A percentile compares a stretch with the other conserved stretches of the same genome.
These are phyloP conservation scores for Cyclotella baltica DNA, from an alignment of 108 stramenopile species.

Conservation along the genomic window DNA sequence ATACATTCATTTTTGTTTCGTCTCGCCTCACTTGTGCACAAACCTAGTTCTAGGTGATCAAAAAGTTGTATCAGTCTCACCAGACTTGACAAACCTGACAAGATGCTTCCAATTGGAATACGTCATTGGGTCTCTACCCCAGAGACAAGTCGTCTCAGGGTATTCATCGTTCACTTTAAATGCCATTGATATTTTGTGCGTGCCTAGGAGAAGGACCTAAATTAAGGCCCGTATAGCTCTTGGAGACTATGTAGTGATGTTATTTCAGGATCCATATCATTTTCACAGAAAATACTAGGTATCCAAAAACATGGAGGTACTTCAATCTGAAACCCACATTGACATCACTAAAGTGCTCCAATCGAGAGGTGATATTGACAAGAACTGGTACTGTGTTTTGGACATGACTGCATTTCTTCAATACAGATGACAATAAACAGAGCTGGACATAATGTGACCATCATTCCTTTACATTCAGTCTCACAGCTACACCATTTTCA, in stretches of 20 bases:
- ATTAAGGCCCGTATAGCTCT: not conserved
- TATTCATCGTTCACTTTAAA: not conserved
- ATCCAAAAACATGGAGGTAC: not conserved
- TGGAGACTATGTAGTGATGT: conserved; percentile 2
- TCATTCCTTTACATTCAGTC: not conserved
- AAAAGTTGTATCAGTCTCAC: too few relatives aligned
- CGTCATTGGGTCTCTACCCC: not conserved
- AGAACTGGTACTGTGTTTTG: not conserved
- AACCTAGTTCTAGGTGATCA: too few relatives aligned
- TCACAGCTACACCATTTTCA: conserved; percentile 1
- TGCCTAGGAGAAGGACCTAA: not conserved
- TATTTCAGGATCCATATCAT: not conserved
- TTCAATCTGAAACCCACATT: not conserved
- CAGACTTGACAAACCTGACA: not conserved
- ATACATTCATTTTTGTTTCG: too few relatives aligned
- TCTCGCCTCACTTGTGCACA: too few relatives aligned
- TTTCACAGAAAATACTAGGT: not conserved
- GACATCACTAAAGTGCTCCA: not conserved
- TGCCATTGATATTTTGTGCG: not conserved
- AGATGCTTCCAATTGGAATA: not conserved
- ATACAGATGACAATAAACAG: not conserved
- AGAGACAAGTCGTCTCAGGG: not conserved
- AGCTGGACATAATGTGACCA: not conserved
- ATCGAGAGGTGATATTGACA: not conserved
- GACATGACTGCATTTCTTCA: not conserved